Evolutionary conservation across 1,284 basidiomycete species (phyloP), one percentile per base, ranked within the genome.

Genomic region (Meripilus lineatus): DNA sequence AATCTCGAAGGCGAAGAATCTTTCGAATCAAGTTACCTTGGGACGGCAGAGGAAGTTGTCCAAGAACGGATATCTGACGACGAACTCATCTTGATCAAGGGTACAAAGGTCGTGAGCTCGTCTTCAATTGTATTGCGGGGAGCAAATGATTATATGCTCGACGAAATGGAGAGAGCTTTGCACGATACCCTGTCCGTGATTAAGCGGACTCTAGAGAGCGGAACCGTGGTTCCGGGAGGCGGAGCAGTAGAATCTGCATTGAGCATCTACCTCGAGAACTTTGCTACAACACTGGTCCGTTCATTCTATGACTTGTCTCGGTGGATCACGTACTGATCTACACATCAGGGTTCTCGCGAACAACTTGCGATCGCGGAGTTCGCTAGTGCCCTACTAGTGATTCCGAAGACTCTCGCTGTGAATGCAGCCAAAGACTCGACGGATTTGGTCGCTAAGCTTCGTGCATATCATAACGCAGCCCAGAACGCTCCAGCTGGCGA

Each of bases 341-440:
- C 23, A 15, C 35, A 8, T 7, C 60, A 94, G 91, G 95, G 95
- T 35, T 98, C 94, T 24, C 79, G 96, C 57, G 96, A 99, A 70
- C 96, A 99, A 67, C 76, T 99, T 37, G 96, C 96, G 22, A 98
- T 99, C 57, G 96, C 95, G 28, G 96, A 99, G 66, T 99, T 99
- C 63, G 95, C 96, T 26, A 77, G 80, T 54, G 91, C 96, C 3
- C 76, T 99, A 42, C 75, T 99, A 32, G 81, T 94, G 15, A 99
- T 99, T 56, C 94, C 95, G 50, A 99, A 99, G 72, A 93, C 89
- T 18, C 84, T 99, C 18, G 89, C 96, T 2, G 90, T 98, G 50
- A 99, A 99, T 63, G 96, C 96, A 25, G 96, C 94, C 32, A 98
- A 99, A 65, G 96, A 99, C 66, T 93, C 93, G 38, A 99, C 95